Evolutionary conservation across 1,284 basidiomycete genomes (phyloP).

Genomic region (Xanthoconium separans): DNA sequence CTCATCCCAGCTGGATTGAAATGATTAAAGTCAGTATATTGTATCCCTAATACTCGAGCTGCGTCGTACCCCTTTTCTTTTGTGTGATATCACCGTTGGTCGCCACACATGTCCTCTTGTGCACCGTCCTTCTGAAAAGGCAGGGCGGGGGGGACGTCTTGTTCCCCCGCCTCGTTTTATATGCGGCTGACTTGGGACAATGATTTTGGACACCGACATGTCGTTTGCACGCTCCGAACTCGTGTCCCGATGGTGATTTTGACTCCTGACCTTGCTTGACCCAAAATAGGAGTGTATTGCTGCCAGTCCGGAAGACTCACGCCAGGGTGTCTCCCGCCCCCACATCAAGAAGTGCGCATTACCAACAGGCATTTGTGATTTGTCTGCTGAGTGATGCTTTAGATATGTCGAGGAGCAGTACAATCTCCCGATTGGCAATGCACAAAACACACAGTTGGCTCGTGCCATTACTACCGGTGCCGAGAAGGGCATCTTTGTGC

Average conservation of each 20-base stretch:
- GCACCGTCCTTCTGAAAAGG: slow-evolving; percentile 38
- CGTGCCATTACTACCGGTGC: slow-evolving; percentile 80
- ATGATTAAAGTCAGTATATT: slow-evolving; percentile 68
- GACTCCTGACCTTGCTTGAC: slow-evolving; percentile 20
- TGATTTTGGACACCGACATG: neutral
- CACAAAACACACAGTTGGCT: slow-evolving; percentile 79
- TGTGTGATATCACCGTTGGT: slow-evolving; percentile 3
- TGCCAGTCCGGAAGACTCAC: slow-evolving; percentile 73
- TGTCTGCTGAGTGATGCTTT: slow-evolving; percentile 9
- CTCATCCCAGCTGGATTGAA: slow-evolving; percentile 71
- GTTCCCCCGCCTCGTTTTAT: slow-evolving; percentile 7
- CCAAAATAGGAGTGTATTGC: slow-evolving; percentile 75
- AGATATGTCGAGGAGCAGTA: slow-evolving; percentile 82
- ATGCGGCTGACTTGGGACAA: slow-evolving; percentile 14
- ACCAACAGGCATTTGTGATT: slow-evolving; percentile 8
- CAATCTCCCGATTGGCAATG: slow-evolving; percentile 73
- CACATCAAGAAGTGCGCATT: slow-evolving; percentile 83
- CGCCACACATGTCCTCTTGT: slow-evolving; percentile 9
- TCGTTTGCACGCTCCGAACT: neutral
- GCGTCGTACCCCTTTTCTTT: neutral
- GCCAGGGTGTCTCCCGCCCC: slow-evolving; percentile 84
- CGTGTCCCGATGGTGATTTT: slow-evolving; percentile 8
- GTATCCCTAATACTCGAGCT: neutral
- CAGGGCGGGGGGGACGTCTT: slow-evolving; percentile 39
- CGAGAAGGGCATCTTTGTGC: slow-evolving; percentile 76